phyloP scores from a whole-genome alignment of 192 early-diverging fungal genomes.

The Backusella australiensis region DNA sequence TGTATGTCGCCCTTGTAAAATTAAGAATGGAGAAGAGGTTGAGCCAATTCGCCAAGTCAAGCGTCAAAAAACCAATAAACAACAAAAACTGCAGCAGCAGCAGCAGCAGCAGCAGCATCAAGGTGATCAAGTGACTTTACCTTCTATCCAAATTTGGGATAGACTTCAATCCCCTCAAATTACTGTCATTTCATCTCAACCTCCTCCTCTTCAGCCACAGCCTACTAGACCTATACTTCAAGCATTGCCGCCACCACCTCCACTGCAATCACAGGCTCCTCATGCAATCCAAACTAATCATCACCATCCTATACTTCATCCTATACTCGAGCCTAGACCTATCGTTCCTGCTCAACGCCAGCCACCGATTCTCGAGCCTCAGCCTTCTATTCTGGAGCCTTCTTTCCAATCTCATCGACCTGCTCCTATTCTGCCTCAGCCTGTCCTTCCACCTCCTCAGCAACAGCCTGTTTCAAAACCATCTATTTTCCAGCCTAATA shows the following conservation, averaged over 20 bases:
- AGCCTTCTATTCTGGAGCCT: not conserved
- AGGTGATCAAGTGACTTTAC: not conserved
- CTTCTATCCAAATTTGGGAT: not conserved
- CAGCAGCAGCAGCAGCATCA: not conserved
- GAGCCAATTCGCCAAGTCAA: not conserved
- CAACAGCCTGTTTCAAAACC: not conserved
- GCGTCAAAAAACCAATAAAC: not conserved
- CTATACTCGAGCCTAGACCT: not conserved
- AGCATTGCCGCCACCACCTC: not conserved
- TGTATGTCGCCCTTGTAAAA: conserved; percentile 46
- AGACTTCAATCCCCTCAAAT: not conserved
- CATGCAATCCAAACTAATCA: not conserved
- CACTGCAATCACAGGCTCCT: not conserved
- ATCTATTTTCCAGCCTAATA: not conserved
- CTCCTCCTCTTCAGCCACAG: not conserved
- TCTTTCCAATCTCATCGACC: not conserved
- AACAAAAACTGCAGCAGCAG: not conserved
- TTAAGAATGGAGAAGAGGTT: conserved; percentile 9
- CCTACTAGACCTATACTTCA: not conserved
- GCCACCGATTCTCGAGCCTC: not conserved
- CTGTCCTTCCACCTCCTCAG: not conserved
- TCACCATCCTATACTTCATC: not conserved
- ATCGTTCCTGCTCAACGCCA: not conserved
- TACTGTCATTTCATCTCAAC: not conserved
- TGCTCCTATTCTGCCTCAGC: not conserved